phyloP scores from a whole-genome alignment of 2,329 filamentous ascomycete genomes.

The Penicillium palitans region DNA sequence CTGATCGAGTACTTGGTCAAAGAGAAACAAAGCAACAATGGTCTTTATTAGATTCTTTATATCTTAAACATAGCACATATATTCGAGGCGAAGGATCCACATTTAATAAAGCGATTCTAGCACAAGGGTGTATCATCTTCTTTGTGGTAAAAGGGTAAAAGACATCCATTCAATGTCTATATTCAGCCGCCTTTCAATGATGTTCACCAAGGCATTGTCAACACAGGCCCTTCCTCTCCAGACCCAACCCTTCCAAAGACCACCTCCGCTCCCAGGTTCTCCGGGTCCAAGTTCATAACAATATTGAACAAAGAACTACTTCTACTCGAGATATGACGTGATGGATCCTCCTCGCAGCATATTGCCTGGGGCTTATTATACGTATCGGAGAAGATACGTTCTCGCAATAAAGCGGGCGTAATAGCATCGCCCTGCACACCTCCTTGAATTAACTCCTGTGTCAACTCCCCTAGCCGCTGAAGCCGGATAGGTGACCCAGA shows the following conservation, averaged over 20 bases:
- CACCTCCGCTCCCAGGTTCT: slow-evolving; percentile 33
- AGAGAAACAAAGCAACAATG: background rate
- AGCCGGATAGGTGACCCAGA: slow-evolving; percentile 37
- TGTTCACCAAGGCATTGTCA: slow-evolving; percentile 31
- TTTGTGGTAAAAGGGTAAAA: background rate
- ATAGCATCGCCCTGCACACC: slow-evolving; percentile 26
- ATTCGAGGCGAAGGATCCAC: background rate
- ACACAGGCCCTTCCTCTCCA: slow-evolving; percentile 28
- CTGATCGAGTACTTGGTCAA: background rate
- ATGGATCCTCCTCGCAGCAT: slow-evolving; percentile 34
- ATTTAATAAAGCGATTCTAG: background rate
- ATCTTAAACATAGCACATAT: background rate
- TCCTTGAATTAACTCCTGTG: slow-evolving; percentile 23
- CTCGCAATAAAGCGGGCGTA: slow-evolving; percentile 27
- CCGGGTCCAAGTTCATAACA: slow-evolving; percentile 34
- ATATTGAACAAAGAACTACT: slow-evolving; percentile 42
- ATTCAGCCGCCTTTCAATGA: background rate
- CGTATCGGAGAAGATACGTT: slow-evolving; percentile 39
- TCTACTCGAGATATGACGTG: slow-evolving; percentile 28
- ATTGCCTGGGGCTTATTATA: slow-evolving; percentile 40
- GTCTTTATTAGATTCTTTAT: background rate
- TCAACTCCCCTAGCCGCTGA: slow-evolving; percentile 27
- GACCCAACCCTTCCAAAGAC: slow-evolving; percentile 35
- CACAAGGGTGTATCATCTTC: background rate
- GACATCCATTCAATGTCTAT: background rate